Percentiles rank a stretch among this genome's conserved stretches.
Evolutionary conservation across 2,329 filamentous ascomycete genomes (phyloP).

Genomic region (Exophiala sideris): DNA sequence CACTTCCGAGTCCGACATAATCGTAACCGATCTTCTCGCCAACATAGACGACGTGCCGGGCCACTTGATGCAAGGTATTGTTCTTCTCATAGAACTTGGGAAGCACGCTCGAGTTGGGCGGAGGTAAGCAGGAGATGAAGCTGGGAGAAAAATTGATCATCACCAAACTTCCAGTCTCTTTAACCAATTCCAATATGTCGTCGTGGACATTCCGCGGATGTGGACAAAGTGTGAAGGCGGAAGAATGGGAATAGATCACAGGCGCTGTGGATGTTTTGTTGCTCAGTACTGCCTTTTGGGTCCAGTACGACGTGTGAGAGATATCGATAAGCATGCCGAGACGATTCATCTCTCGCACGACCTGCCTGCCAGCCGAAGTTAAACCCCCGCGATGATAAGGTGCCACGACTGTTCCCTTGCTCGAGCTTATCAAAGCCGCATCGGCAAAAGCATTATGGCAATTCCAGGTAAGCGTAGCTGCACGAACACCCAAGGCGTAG

Average conservation of each 20-base stretch:
- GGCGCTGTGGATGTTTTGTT: conserved; percentile 55
- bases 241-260: conserved; percentile 86
- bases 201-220: conserved; percentile 91
- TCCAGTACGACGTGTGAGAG: conserved; percentile 72
- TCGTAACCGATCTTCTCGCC: conserved; percentile 80
- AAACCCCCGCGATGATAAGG: conserved; percentile 59
- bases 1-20: conserved; percentile 81
- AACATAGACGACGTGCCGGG: conserved; percentile 76
- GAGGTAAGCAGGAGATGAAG: conserved; percentile 72
- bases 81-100: conserved; percentile 66
- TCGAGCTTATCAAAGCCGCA: conserved; percentile 60
- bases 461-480: conserved; percentile 87
- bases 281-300: conserved; percentile 76
- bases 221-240: conserved; percentile 73
- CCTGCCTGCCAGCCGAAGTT: conserved; percentile 62
- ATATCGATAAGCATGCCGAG: conserved; percentile 93
- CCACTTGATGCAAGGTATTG: conserved; percentile 73
- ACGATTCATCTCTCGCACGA: conserved; percentile 89
- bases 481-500: conserved; percentile 75
- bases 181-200: conserved; percentile 73
- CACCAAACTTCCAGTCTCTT: conserved; percentile 68
- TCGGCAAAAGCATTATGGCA: conserved; percentile 90
- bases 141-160: conserved; percentile 88
- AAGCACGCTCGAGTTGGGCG: conserved; percentile 59
- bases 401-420: conserved; percentile 35